Conservation (phyloP, 2,329 filamentous ascomycete genomes). For the Fusarium lateritium region DNA sequence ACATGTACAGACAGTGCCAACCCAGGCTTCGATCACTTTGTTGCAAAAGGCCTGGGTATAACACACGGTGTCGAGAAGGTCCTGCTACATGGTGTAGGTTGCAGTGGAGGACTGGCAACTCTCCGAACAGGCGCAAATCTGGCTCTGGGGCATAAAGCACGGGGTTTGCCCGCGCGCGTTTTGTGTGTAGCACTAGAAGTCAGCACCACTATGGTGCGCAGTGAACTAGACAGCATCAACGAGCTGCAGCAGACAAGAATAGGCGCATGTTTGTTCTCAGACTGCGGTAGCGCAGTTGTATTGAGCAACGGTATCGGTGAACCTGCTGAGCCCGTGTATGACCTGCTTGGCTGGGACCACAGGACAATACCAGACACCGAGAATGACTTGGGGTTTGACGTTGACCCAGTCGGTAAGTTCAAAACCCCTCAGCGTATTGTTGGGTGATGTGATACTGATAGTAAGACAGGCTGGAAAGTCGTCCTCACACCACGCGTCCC, state of each 20-base stretch:
- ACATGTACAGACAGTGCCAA: constrained; percentile 80
- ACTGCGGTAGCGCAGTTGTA: constrained; percentile 77
- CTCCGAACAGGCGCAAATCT: constrained; percentile 77
- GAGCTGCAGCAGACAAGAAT: constrained; percentile 73
- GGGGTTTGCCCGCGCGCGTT: constrained; percentile 72
- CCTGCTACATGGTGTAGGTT: constrained; percentile 76
- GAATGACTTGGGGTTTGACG: constrained; percentile 75
- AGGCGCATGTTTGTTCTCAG: constrained; percentile 77
- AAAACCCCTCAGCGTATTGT: not conserved
- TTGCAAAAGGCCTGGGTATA: constrained; percentile 71
- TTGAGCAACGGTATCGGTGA: constrained; percentile 74
- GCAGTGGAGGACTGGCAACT: constrained; percentile 73
- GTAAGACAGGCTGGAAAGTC: constrained; percentile 72
- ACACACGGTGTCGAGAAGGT: constrained; percentile 73
- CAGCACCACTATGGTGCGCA: constrained; percentile 72
- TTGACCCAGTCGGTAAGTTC: constrained; percentile 70
- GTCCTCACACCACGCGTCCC: constrained; percentile 74
- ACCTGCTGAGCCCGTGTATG: constrained; percentile 64
- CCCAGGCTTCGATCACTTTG: constrained; percentile 77
- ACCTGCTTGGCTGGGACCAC: constrained; percentile 77
- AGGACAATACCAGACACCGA: constrained; percentile 73
- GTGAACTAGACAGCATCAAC: constrained; percentile 75
- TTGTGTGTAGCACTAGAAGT: constrained; percentile 76
- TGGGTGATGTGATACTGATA: constrained; percentile 33
- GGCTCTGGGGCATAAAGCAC: constrained; percentile 72